Percentiles rank a stretch among this genome's conserved stretches.
Conservation (phyloP, 148 eudicot genomes). For the Nyssa sinensis region DNA sequence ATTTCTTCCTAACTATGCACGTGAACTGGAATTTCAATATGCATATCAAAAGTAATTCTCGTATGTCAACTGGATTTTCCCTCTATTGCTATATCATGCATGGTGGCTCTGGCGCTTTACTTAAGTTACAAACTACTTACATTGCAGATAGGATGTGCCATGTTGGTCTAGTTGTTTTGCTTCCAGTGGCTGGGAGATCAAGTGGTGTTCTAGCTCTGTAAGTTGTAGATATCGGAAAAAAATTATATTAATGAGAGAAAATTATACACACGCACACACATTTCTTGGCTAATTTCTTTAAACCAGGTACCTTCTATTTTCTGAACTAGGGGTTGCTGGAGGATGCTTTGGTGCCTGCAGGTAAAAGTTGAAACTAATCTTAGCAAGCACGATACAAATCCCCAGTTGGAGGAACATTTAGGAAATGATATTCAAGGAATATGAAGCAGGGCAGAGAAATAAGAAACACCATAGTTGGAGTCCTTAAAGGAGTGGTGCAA, state of each 20-base stretch:
- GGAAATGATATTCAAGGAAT: not conserved
- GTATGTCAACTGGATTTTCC: not conserved
- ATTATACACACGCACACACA: not conserved
- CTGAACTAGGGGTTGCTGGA: conserved; percentile 32
- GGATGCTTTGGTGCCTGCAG: conserved; percentile 35
- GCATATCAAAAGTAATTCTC: not conserved
- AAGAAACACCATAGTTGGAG: conserved; percentile 45
- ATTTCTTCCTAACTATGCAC: not conserved
- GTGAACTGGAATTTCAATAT: not conserved
- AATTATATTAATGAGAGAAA: not conserved
- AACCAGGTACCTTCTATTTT: conserved; percentile 23
- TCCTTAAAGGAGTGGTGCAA: conserved; percentile 48
- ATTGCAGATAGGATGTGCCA: conserved; percentile 50
- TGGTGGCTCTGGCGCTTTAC: too few relatives aligned
- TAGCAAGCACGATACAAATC: not conserved
- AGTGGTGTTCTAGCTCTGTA: conserved; percentile 29
- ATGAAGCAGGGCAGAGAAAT: not conserved
- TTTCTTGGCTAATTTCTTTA: too few relatives aligned
- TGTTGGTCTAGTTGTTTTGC: conserved; percentile 46
- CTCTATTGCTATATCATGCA: not conserved
- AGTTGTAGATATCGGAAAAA: not conserved
- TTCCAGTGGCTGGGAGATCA: conserved; percentile 31
- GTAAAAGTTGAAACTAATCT: not conserved
- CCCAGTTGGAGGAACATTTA: not conserved
- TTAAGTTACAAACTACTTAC: conserved; percentile 29